Evolutionary conservation across 2,329 filamentous ascomycete species (phyloP).

Genomic region (Neodidymelliopsis sp.): DNA sequence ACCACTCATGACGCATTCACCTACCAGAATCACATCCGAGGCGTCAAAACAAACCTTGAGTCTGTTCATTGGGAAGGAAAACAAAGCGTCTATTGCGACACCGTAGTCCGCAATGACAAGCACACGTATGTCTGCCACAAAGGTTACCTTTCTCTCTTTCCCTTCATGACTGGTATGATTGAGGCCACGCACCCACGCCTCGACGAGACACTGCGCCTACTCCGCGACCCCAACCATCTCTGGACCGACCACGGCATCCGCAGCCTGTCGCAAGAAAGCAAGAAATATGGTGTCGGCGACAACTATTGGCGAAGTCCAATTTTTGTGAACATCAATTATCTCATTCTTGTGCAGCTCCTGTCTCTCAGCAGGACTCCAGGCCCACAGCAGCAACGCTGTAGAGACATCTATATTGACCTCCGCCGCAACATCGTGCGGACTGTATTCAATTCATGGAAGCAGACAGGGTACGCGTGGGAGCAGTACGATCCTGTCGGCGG

Average conservation of each 20-base stretch:
- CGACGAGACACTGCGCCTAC: constrained; percentile 74
- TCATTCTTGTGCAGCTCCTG: constrained; percentile 78
- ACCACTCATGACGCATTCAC: constrained; percentile 74
- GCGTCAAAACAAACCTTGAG: constrained; percentile 82
- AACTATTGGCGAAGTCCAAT: constrained; percentile 97
- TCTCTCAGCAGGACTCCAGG: constrained; percentile 56
- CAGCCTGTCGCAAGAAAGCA: constrained; percentile 80
- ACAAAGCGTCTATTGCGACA: constrained; percentile 85
- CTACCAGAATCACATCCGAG: constrained; percentile 72
- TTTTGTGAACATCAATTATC: constrained; percentile 97
- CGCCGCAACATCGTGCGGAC: constrained; percentile 85
- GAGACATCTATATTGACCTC: constrained; percentile 75
- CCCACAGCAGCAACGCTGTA: constrained; percentile 70
- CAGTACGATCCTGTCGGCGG: constrained; percentile 94
- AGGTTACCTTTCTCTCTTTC: constrained; percentile 90
- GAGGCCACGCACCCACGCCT: constrained; percentile 75
- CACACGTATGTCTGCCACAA: constrained; percentile 87
- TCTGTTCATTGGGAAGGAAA: constrained; percentile 90
- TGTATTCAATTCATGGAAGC: constrained; percentile 82
- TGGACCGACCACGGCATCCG: constrained; percentile 87
- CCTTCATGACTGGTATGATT: constrained; percentile 83
- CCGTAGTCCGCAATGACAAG: constrained; percentile 87
- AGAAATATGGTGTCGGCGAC: constrained; percentile 83
- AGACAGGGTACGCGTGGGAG: constrained; percentile 97
- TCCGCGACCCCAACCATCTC: constrained; percentile 79